Evolutionary conservation across 2,329 filamentous ascomycete species (phyloP).

Genomic region (Aspergillus versicolor): DNA sequence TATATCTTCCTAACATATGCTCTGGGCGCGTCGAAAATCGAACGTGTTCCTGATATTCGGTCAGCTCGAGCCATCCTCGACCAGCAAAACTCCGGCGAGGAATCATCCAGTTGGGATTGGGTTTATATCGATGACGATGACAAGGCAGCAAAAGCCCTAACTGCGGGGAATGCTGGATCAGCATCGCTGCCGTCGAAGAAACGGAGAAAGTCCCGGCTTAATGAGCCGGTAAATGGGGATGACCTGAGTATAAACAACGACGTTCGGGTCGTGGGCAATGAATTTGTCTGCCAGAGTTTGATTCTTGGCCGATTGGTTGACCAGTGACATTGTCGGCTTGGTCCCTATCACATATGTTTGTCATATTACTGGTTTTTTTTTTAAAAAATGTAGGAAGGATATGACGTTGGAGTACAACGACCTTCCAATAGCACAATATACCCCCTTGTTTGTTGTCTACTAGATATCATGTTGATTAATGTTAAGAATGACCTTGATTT

Average conservation of each 20-base stretch:
- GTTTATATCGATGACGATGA: slow-evolving; percentile 72
- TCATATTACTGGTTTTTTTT: neutral
- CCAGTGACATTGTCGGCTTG: slow-evolving; percentile 34
- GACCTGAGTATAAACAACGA: slow-evolving; percentile 43
- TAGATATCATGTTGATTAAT: neutral
- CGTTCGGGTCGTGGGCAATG: slow-evolving; percentile 72
- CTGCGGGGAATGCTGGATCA: slow-evolving; percentile 18
- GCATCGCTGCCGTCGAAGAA: slow-evolving; percentile 40
- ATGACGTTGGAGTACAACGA: neutral
- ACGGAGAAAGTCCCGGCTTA: slow-evolving; percentile 39
- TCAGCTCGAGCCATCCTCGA: slow-evolving; percentile 63
- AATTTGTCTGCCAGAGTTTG: slow-evolving; percentile 87
- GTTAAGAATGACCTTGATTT: neutral
- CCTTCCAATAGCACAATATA: slow-evolving; percentile 3
- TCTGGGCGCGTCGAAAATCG: slow-evolving; percentile 68
- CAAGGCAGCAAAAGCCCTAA: slow-evolving; percentile 53
- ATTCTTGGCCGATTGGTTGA: slow-evolving; percentile 80
- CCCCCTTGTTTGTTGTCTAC: slow-evolving; percentile 1
- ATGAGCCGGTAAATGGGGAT: slow-evolving; percentile 26
- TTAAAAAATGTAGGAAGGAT: neutral
- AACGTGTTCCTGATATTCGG: slow-evolving; percentile 63
- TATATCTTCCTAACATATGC: slow-evolving; percentile 80
- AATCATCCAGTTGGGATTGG: slow-evolving; percentile 63
- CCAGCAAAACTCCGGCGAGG: slow-evolving; percentile 47
- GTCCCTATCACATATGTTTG: neutral